Base-by-base conservation (phyloP, 2,329 filamentous ascomycete species). In the Curvularia hawaiiensis region DNA sequence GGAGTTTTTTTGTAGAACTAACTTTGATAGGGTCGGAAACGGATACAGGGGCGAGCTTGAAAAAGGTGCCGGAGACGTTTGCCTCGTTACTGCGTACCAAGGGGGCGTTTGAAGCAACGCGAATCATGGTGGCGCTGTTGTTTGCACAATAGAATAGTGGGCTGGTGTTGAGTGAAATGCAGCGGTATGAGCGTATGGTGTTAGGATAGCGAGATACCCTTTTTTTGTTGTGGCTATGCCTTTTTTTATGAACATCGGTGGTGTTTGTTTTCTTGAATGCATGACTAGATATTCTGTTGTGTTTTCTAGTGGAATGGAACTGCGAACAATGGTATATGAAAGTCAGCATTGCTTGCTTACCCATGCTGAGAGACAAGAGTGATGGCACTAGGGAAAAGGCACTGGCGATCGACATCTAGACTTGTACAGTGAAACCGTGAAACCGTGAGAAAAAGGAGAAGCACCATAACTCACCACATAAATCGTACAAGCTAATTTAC, bases 31-130 rank as follows among this genome's bases (percentile, higher is more conserved):
- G 88, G 88, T 83, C 84, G 58, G 79, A 84, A 55, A 79, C 77
- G 43, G 88, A 90, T 63, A 77, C 80, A 9, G 78, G 82, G 22
- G 80, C 80, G n/a, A 81, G 80, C 40, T 75, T 91, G 28, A 78
- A 79, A 1, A 83, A 82, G 52, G 81, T 91, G 5, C 83, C 88
- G 0, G 78, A 79, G 22, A 78, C 88, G 16, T 91, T 90, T 63
- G 79, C 83, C 46, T 82, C 82, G 54, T 74, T 91, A 14, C 75
- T 90, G 0, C 79, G 79, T 18, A 83, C 81, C 2, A 81, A 80
- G 31, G 83, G 84, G 41, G 82, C 84, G 9, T 83, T 84, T 61
- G 76, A 75, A 45, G 88, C 88, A 20, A 82, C 88, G 5, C 82
- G 80, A 64, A 85, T 82, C 1, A 80, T 90, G 50, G 82, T 87